Evolutionary conservation across 2,329 filamentous ascomycete species (phyloP).

Genomic region (Furcasterigmium furcatum): DNA sequence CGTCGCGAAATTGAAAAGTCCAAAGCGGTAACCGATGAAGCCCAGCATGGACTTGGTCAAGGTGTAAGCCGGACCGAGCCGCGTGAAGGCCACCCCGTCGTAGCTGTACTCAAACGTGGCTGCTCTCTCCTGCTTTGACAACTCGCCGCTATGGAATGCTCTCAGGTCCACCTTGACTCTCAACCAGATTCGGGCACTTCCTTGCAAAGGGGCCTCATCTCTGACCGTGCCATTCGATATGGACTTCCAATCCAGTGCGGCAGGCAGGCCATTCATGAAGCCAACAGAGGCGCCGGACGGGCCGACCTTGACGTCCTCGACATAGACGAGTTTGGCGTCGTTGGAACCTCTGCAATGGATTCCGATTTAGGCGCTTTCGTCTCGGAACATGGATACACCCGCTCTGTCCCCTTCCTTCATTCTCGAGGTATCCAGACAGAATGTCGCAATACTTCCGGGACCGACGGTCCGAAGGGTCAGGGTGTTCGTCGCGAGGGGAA

Average conservation of each 20-base stretch:
- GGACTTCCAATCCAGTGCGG: constrained; percentile 22
- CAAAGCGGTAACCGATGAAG: constrained; percentile 46
- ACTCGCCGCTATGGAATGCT: background rate
- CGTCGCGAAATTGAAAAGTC: constrained; percentile 46
- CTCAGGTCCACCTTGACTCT: constrained; percentile 15
- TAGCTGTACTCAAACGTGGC: constrained; percentile 33
- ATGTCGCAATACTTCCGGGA: constrained; percentile 42
- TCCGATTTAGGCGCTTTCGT: constrained; percentile 49
- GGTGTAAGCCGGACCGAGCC: constrained; percentile 27
- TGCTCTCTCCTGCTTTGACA: background rate
- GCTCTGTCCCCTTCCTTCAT: constrained; percentile 49
- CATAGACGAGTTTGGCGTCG: background rate
- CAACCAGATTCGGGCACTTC: constrained; percentile 9
- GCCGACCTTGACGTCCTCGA: background rate
- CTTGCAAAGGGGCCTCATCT: background rate
- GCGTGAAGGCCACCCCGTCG: constrained; percentile 33
- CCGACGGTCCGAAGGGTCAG: constrained; percentile 42
- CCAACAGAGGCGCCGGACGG: background rate
- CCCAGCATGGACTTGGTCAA: constrained; percentile 38
- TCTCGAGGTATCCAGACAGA: constrained; percentile 40
- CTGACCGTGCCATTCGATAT: constrained; percentile 20
- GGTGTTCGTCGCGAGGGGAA: constrained; percentile 38
- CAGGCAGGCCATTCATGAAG: background rate
- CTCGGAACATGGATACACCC: constrained; percentile 48
- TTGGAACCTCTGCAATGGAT: constrained; percentile 22